Base-by-base conservation (phyloP, 306 rosid species). In the Dryas octopetala region DNA sequence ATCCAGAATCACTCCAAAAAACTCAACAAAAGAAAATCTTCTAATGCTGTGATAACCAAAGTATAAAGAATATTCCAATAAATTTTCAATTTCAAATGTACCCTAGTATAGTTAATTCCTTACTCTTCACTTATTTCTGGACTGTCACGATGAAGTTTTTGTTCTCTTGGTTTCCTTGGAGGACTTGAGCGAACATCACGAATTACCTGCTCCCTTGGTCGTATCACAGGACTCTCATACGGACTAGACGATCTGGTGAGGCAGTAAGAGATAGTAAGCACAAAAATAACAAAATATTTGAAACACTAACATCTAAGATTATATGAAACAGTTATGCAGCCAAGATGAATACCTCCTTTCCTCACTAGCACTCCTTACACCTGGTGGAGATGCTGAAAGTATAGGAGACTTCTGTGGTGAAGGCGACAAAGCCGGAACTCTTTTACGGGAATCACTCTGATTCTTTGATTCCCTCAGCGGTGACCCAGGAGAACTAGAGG, bases 311-410 rank as follows among this genome's bases (percentile, higher is more conserved):
- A 19, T 64, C 55, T 40, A 41, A 17, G 10, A 57, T 49, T 5
- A 46, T 2, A 10, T 9, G 63, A 75, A 66, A 47, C 10, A 38
- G 52, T 46, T 23, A 40, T 26, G 28, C 70, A 70, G 9, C 58
- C 52, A 62, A 77, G 62, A 80, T 62, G 60, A 71, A 54, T 82
- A 89, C 98, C 93, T 89, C 80, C 86, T 79, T 69, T 84, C 87
- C 71, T 74, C 90, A 66, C 81, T 81, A 66, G 66, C 58, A 71
- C 83, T 91, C 72, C 88, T 82, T 41, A 66, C 78, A 55, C 55
- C 81, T 10, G 80, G 79, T 75, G 91, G 85, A 74, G 96, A 82
- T 74, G 73, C 75, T 68, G 91, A 62, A 28, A 28, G 64, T 68
- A 45, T 38, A 40, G 82, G 91, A 69, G 91, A 88, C 82, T 81